Base-by-base conservation (phyloP, 495 filamentous ascomycete species). In the Trichoderma asperelloides region DNA sequence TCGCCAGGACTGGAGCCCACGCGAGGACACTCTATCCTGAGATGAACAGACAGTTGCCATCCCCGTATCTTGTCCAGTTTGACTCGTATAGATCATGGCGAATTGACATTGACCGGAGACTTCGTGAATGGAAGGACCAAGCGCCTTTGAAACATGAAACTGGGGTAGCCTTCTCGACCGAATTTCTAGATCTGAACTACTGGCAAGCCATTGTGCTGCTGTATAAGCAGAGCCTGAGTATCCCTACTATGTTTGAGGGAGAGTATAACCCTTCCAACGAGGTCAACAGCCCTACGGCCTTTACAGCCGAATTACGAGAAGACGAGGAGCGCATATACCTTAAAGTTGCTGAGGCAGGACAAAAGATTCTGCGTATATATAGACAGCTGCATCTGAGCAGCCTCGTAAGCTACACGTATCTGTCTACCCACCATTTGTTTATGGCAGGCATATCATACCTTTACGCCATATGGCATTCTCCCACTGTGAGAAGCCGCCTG, bases 121-220 rank as follows among this genome's bases (percentile, higher is more conserved):
- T 97, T 63, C 88, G 85, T 68, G 88, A 95, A 71, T 98, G 94
- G 94, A 93, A 94, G 68, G 87, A 89, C 60, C 85, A 87, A 47
- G 89, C 92, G 2, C 94, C 94, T 1, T 87, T 81, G 2, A 89
- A 88, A 68, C 74, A 84, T 25, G 88, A 96, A 37, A 96, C 89
- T 0, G 93, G 93, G 11, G 94, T 98, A 27, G 84, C 85, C 9
- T 97, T 98, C 75, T 89, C 88, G 6, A 86, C 89, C 11, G 87
- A 96, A 63, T 93, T 97, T 69, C 79, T 97, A 7, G 91, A 97
- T 68, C 77, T 98, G 63, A 98, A 98, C 73, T 98, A 97, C 74
- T 98, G 93, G 92, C 94, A 98, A 75, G 91, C 92, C n/a, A 86
- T 97, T 65, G 96, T 98, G 69, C 91, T 96, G 91, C 85, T 98